phyloP scores from a whole-genome alignment of 192 early-diverging fungal genomes.

The Gonapodya prolifera region DNA sequence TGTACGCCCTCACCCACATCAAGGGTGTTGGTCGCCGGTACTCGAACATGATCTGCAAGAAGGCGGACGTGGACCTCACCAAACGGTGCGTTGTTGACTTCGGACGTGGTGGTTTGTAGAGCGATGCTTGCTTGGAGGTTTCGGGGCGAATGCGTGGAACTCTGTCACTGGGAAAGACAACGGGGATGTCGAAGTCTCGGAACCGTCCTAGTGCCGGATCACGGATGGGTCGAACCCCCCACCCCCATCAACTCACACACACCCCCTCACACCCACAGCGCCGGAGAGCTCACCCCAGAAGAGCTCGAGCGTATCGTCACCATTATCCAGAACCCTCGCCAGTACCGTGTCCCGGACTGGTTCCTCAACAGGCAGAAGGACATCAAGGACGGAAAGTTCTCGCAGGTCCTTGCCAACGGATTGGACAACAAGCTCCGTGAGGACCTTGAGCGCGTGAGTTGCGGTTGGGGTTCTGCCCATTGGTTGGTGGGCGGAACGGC shows the following conservation, averaged over 20 bases:
- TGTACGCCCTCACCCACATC: conserved; percentile 93
- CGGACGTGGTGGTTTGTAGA: too few species aligned
- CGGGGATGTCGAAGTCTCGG: too few species aligned
- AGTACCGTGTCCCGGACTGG: conserved; percentile 99
- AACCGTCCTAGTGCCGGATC: background rate
- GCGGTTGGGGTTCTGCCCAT: background rate
- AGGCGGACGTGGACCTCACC: conserved; percentile 93
- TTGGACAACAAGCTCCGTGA: conserved; percentile 96
- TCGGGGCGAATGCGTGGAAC: too few species aligned
- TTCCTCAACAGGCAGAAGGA: conserved; percentile 99
- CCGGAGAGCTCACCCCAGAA: conserved; percentile 93
- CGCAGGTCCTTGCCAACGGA: conserved; percentile 86
- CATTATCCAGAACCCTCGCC: conserved; percentile 98
- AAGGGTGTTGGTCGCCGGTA: conserved; percentile 98
- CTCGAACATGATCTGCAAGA: conserved; percentile 98
- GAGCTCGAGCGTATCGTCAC: conserved; percentile 96
- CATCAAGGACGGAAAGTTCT: conserved; percentile 86
- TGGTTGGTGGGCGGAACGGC: too few species aligned
- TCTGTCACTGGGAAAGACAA: too few species aligned
- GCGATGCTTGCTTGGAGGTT: too few species aligned
- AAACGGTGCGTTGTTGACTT: conserved; percentile 74
- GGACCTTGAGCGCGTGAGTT: conserved; percentile 77
- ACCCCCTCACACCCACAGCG: conserved; percentile 34
- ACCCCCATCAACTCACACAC: too few species aligned
- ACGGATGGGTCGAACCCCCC: background rate